Base-by-base conservation (phyloP, 148 eudicot genomes). In the Amaranthus cruentus region DNA sequence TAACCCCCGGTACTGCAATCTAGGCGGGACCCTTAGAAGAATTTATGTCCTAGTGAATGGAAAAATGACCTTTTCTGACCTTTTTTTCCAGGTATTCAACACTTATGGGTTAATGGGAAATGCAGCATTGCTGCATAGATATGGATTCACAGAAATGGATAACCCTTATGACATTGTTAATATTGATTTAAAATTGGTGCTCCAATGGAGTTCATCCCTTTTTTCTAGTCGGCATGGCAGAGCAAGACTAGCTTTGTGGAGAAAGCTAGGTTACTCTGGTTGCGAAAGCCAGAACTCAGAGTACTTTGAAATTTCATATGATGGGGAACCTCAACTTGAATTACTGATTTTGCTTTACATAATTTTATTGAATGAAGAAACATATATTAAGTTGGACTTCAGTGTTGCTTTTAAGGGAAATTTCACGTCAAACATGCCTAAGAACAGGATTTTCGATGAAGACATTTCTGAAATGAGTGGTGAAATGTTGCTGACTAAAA, bases 121-220 rank as follows among this genome's bases (percentile, higher is more conserved):
- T 85, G 99, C 99, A 55, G 97, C 97, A 51, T 84, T 95, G 81
- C 89, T 91, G 47, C 97, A 91, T 69, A 81, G 99, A 81, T 95
- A 95, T 70, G 99, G 99, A 76, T 95, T 95, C 77, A 87, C 99
- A 58, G 99, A 95, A 76, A 78, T 73, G 43, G 87, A 87, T 57
- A 95, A 95, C 67, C 79, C 79, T 6, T 91, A 78, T 66, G 90
- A 91, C 80, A 88, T 91, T 49, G 86, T 95, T 54, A 95, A 95
- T 60, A 83, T 95, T 72, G 99, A 92, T 72, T 46, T 91, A 57
- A 94, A 95, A 69, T 81, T 88, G 55, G 94, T 95, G 15, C 77
- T 84, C 66, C 79, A 85, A 70, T 95, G 99, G 99, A 85, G 91
- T 81, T 83, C 86, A 49, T 85, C 96, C 58, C 61, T 81, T 68